Base-by-base conservation (phyloP, 2,329 filamentous ascomycete genomes). In the Shiraia bambusicola region DNA sequence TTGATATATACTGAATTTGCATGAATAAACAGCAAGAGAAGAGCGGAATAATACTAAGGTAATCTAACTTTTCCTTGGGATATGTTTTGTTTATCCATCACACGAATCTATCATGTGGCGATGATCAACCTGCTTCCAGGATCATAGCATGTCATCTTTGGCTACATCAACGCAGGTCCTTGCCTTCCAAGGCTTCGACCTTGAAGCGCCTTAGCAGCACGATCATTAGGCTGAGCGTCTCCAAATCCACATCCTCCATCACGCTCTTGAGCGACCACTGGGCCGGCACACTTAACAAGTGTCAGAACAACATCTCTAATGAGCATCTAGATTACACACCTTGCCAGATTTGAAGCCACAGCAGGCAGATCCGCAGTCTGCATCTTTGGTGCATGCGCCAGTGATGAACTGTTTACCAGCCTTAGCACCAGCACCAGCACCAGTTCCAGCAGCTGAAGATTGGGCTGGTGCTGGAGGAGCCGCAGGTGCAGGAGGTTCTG, bases 331-430 rank as follows among this genome's bases (percentile, higher is more conserved):
- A 32, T 5, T 14, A 10, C 11, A 32, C 8, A 24, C 31, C 32
- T 59, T 62, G 10, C 62, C 62, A 31, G 45, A 46, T 10, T 61
- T 60, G 41, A 65, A 65, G 1, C 63, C 67, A 47, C 67, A 70
- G 50, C 67, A 70, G 11, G 56, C 60, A 14, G 62, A 61, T 3
- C 64, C 65, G 34, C 69, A 71, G 42, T 70, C 67, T 4, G 67
- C 66, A 37, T 70, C 67, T 4, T 63, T 61, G 2, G 52, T 48
- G 34, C 69, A 71, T 6, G 58, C 38, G 2, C 68, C 69, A 12
- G 68, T 70, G 52, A 71, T 69, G 56, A 70, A 71, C 40, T 71
- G 69, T 3, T 50, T 65, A 24, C 59, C 66, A 12, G 47, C 30
- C 15, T 28, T 38, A 12, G 27, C n/a, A 27, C 28, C 15, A 30